These are phyloP conservation scores for Ceratocystiopsis sp. DNA, from an alignment of 2,329 filamentous ascomycete species.

Conservation along the genomic window DNA sequence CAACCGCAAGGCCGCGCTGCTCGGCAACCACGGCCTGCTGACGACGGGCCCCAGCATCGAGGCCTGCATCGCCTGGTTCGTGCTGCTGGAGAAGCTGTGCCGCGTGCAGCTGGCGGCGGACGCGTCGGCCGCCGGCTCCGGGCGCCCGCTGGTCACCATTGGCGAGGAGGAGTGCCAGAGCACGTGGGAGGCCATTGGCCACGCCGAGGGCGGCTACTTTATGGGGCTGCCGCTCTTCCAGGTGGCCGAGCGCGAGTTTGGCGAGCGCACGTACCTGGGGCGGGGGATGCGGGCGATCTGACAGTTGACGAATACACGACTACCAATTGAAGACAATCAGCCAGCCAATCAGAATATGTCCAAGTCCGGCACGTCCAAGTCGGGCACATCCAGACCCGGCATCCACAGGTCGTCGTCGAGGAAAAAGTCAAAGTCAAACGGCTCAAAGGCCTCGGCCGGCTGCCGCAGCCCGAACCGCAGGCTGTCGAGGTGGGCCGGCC, in stretches of 20 bases:
- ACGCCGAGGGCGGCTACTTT: constrained; percentile 9
- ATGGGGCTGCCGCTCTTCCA: constrained; percentile 14
- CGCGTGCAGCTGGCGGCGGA: constrained; percentile 35
- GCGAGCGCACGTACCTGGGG: constrained; percentile 12
- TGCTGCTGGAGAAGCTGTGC: constrained; percentile 31
- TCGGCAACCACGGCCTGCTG: constrained; percentile 38
- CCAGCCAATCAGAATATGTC: no score
- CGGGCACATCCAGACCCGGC: no score
- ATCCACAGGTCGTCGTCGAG: no score
- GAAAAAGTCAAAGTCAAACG: no score
- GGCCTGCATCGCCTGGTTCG: constrained; percentile 36
- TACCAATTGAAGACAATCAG: no score
- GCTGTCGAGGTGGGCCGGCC: constrained; percentile 7
- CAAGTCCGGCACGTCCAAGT: no score
- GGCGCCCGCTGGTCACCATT: constrained; percentile 16
- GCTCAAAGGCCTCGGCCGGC: neutral
- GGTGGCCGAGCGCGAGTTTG: constrained; percentile 13
- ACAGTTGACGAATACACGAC: no score
- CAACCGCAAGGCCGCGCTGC: constrained; percentile 30
- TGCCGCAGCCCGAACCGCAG: constrained; percentile 4
- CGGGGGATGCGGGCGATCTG: constrained; percentile 5
- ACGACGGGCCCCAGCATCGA: constrained; percentile 33
- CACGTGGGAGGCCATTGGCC: constrained; percentile 12
- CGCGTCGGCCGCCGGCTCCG: constrained; percentile 42
- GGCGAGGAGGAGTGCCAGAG: constrained; percentile 10